Conservation (phyloP, 208 protist species). For the Crithidia mellificae region DNA sequence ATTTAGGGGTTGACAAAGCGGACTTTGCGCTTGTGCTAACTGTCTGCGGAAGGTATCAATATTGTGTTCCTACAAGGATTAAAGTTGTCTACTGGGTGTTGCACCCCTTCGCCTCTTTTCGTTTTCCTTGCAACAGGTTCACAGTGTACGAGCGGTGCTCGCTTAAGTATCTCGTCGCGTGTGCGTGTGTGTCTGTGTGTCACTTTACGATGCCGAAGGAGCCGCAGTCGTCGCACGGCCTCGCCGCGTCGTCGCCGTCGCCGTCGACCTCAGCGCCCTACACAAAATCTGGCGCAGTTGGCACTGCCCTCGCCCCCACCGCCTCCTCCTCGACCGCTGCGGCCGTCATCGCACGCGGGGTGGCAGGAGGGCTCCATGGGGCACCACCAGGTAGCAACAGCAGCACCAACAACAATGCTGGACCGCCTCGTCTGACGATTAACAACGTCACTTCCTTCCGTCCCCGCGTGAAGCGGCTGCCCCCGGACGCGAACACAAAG, state of each 20-base stretch:
- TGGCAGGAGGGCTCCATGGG: not conserved
- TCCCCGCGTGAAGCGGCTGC: conserved; percentile 65
- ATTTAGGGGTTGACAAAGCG: too few species aligned
- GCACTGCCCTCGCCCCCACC: conserved; percentile 7
- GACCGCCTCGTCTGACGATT: conserved; percentile 55
- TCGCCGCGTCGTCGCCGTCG: conserved; percentile 10
- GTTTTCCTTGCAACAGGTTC: not conserved
- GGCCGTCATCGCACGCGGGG: conserved; percentile 7
- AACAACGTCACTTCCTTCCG: conserved; percentile 76
- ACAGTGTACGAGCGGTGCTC: too few species aligned
- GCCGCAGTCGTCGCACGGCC: conserved; percentile 9
- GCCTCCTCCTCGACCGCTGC: conserved; percentile 14
- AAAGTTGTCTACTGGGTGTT: not conserved
- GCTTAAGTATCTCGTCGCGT: not conserved
- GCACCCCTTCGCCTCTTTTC: not conserved
- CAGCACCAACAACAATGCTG: not conserved
- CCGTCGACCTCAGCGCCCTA: conserved; percentile 37
- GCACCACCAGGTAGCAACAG: too few species aligned
- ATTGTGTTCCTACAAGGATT: conserved; percentile 2
- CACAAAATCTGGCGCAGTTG: conserved; percentile 1
- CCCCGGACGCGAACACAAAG: conserved; percentile 67
- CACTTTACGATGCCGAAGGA: conserved; percentile 28
- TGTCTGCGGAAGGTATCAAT: too few species aligned
- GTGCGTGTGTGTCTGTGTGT: not conserved
- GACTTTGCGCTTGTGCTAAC: too few species aligned